Evolutionary conservation across 2,329 filamentous ascomycete genomes (phyloP), one percentile per base, ranked within the genome.

Genomic region (Ophiostoma perfectum): DNA sequence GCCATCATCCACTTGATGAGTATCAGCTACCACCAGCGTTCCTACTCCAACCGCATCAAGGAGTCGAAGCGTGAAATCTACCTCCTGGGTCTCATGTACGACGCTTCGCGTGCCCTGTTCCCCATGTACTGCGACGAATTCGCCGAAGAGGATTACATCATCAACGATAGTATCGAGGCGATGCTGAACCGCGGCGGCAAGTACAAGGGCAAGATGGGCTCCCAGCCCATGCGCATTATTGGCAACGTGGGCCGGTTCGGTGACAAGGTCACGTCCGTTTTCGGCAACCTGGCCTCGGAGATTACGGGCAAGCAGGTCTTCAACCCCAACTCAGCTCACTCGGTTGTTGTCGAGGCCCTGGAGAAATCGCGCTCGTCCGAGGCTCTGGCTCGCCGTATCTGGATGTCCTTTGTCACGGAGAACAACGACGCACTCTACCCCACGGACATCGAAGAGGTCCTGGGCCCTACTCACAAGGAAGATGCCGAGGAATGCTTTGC

Each of bases 391-490:
- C 90, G 88, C 73, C 90, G 95, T 75, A 89, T 98, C 71, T 98
- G 95, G 95, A 96, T 97, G 92, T 97, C 93, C 0, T 96, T 97
- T 76, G 95, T 97, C 1, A 87, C 95, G 4, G 94, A 98, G 78
- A 93, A 92, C 73, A 88, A 88, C 69, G 92, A 97, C 55, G 82
- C 89, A 0, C 82, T 99, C 8, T 91, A 86, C 73, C 78, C 85
- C 8, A 92, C 97, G 4, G 95, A 99, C 76, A 84, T 99, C 49
- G 77, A 88, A 42, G 94, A 98, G 76, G 94, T 98, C 9, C 88
- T 99, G 70, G 94, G 94, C 2, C 80, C 85, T 0, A 85, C 86
- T 5, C 88, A 90, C 74, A 86, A 87, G 71, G 81, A 86, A 0
- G 91, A 97, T 71, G 95, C 95, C 1, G 90, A 95, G 69, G 92